These are phyloP conservation scores for Suillus tomentosus DNA, from an alignment of 768 basidiomycete species.

Conservation along the genomic window DNA sequence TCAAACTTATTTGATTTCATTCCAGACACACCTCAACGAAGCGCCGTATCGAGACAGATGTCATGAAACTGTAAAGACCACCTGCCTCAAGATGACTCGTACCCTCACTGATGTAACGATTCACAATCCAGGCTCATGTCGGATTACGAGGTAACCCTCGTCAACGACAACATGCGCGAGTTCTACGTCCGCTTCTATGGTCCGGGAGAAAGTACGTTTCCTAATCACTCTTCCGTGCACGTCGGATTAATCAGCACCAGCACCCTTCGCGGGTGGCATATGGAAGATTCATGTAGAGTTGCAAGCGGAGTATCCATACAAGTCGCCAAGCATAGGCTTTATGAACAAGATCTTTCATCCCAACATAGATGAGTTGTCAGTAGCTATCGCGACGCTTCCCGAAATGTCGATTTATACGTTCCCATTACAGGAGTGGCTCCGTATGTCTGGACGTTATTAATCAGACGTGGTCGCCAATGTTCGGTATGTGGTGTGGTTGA, in stretches of 20 bases:
- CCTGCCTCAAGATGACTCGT: slow-evolving; percentile 1
- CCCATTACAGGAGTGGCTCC: slow-evolving; percentile 77
- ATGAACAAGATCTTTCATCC: slow-evolving; percentile 99
- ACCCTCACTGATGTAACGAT: slow-evolving; percentile 16
- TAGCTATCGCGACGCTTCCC: slow-evolving; percentile 20
- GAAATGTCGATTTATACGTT: slow-evolving; percentile 14
- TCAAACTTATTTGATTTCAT: slow-evolving; percentile 30
- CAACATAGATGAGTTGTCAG: slow-evolving; percentile 97
- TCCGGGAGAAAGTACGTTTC: slow-evolving; percentile 83
- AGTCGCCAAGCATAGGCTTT: slow-evolving; percentile 98
- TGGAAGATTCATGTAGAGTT: slow-evolving; percentile 99
- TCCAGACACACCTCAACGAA: slow-evolving; percentile 75
- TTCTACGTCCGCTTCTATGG: slow-evolving; percentile 97
- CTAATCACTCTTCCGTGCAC: slow-evolving; percentile 9
- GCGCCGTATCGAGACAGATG: slow-evolving; percentile 97
- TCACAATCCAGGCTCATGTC: slow-evolving; percentile 82
- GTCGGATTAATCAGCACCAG: slow-evolving; percentile 42
- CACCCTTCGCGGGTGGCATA: slow-evolving; percentile 95
- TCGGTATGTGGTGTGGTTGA: slow-evolving; percentile 61
- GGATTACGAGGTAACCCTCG: slow-evolving; percentile 95
- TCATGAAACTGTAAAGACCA: slow-evolving; percentile 89
- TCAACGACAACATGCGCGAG: slow-evolving; percentile 99
- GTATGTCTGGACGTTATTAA: slow-evolving; percentile 99
- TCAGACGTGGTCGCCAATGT: slow-evolving; percentile 99
- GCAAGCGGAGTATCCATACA: slow-evolving; percentile 98